phyloP scores from a whole-genome alignment of 1,139 yeast genomes.

The Blastobotrys illinoisensis region DNA sequence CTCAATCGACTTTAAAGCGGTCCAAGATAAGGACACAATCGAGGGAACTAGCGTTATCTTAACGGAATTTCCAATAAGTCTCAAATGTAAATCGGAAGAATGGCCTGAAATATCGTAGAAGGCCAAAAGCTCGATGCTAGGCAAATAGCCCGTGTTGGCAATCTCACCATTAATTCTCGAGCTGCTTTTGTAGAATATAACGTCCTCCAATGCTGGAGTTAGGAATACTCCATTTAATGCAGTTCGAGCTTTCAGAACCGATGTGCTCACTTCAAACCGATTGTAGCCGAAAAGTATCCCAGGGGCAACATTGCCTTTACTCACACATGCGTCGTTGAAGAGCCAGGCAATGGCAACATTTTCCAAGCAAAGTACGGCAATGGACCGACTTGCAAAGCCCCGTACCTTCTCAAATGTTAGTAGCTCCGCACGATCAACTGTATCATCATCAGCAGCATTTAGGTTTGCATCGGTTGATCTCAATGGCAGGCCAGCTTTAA shows the following conservation, averaged over 20 bases:
- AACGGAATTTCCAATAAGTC: conserved; percentile 31
- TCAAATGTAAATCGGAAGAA: conserved; percentile 16
- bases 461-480: neutral
- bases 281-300: conserved; percentile 79
- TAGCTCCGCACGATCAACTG: conserved; percentile 6
- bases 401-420: conserved; percentile 5
- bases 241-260: conserved; percentile 24
- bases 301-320: conserved; percentile 8
- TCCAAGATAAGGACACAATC: conserved; percentile 25
- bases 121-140: conserved; percentile 24
- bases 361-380: conserved; percentile 57
- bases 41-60: conserved; percentile 29
- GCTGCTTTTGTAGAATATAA: conserved; percentile 11
- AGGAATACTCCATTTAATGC: conserved; percentile 35
- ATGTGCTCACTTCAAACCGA: conserved; percentile 23
- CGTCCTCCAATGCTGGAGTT: conserved; percentile 25
- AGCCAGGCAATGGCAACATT: conserved; percentile 76
- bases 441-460: neutral
- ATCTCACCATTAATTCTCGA: conserved; percentile 15
- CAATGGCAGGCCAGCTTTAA: neutral
- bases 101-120: conserved; percentile 10
- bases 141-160: conserved; percentile 32
- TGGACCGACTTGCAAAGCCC: conserved; percentile 19
- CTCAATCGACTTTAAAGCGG: conserved; percentile 16
- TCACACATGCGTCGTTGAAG: conserved; percentile 39